phyloP scores from a whole-genome alignment of 257 asterid species.

The Mitragyna speciosa region DNA sequence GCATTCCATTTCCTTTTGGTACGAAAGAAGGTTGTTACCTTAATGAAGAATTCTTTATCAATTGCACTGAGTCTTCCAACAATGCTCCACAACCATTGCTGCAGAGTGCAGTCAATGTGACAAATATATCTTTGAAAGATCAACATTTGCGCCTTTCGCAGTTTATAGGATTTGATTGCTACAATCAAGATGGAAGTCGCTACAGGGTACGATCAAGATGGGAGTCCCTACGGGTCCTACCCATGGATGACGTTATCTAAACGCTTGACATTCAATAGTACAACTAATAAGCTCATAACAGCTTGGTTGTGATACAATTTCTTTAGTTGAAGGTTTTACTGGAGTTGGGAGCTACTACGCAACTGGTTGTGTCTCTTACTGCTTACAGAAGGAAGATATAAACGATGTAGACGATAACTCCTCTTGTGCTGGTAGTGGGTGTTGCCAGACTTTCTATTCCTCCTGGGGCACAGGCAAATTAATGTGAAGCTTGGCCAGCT shows the following conservation, averaged over 20 bases:
- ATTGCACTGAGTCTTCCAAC: slow-evolving; percentile 10
- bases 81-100: slow-evolving; percentile 7
- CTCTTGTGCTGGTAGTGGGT: slow-evolving; percentile 20
- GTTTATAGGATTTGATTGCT: slow-evolving; percentile 21
- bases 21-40: slow-evolving; percentile 6
- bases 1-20: slow-evolving; percentile 43
- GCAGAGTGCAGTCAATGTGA: not conserved
- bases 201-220: not conserved
- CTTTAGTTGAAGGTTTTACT: slow-evolving; percentile 10
- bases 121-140: slow-evolving; percentile 23
- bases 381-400: slow-evolving; percentile 3
- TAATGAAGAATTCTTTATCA: not conserved
- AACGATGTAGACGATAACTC: not conserved
- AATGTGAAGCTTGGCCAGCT: not conserved
- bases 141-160: slow-evolving; percentile 5
- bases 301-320: slow-evolving; percentile 40
- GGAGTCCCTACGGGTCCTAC: not conserved
- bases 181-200: not conserved
- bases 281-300: slow-evolving; percentile 28
- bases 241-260: not conserved
- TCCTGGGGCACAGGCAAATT: not conserved
- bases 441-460: slow-evolving; percentile 4
- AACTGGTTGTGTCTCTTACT: slow-evolving; percentile 38
- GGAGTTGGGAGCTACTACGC: not conserved
- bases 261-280: slow-evolving; percentile 2